phyloP scores from a whole-genome alignment of 2,329 filamentous ascomycete genomes.

The Colletotrichum gloeosporioides region DNA sequence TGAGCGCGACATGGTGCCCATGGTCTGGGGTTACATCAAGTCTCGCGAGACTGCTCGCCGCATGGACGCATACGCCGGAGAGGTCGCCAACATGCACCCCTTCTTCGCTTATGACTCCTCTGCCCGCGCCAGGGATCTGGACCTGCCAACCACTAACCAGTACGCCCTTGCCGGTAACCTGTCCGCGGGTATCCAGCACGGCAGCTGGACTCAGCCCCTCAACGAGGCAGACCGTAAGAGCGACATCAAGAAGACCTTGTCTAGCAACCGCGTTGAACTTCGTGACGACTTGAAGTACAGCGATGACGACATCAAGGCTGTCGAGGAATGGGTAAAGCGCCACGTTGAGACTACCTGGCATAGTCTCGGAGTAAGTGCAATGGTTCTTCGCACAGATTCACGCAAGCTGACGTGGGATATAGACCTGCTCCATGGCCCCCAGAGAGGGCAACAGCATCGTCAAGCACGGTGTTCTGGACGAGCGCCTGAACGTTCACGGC shows the following conservation, averaged over 20 bases:
- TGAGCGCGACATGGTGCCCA: constrained; percentile 82
- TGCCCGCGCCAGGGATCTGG: constrained; percentile 74
- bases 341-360: constrained; percentile 83
- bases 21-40: constrained; percentile 87
- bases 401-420: not conserved
- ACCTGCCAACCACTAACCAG: constrained; percentile 75
- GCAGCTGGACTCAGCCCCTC: constrained; percentile 70
- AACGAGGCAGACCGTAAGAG: constrained; percentile 57
- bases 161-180: constrained; percentile 78
- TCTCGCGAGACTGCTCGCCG: constrained; percentile 79
- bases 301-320: constrained; percentile 64
- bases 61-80: constrained; percentile 80
- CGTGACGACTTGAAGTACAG: constrained; percentile 71
- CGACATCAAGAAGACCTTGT: constrained; percentile 53
- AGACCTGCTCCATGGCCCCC: constrained; percentile 80
- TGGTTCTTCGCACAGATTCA: too few relatives aligned
- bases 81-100: constrained; percentile 73
- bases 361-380: constrained; percentile 51
- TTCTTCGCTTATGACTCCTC: constrained; percentile 75
- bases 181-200: constrained; percentile 74
- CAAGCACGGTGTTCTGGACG: constrained; percentile 79
- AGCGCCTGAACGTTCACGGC: constrained; percentile 78
- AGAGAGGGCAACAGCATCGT: constrained; percentile 79
- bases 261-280: constrained; percentile 66
- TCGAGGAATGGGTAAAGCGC: constrained; percentile 74